A percentile compares a stretch with the other conserved stretches of the same genome.
Evolutionary conservation across 805 yeast species (phyloP).

Genomic region (Lipomyces starkeyi): DNA sequence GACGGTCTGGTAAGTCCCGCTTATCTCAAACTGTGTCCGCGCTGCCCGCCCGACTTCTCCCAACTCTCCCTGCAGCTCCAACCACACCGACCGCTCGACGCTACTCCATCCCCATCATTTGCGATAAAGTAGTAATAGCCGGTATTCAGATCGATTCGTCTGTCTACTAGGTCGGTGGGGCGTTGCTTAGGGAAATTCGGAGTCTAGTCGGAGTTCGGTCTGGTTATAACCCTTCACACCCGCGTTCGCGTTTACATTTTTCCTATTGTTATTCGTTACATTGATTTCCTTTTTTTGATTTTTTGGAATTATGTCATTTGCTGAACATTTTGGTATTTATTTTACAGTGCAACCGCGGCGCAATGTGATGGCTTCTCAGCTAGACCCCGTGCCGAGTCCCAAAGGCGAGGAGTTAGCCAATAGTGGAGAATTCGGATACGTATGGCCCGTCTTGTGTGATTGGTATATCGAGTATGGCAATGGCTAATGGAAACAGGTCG

Average conservation of each 20-base stretch:
- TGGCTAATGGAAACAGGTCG: conserved; percentile 17
- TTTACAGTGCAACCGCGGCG: conserved; percentile 33
- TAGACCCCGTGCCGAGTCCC: conserved; percentile 34
- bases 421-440: conserved; percentile 36
- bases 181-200: not conserved
- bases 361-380: conserved; percentile 8
- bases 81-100: conserved; percentile 1
- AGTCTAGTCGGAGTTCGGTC: not conserved
- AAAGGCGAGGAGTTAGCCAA: conserved; percentile 31
- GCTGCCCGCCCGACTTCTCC: not conserved
- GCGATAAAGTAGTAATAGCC: conserved; percentile 4
- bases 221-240: not conserved
- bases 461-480: not conserved
- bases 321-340: conserved; percentile 25
- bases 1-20: conserved; percentile 7
- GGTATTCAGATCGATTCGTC: not conserved
- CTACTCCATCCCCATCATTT: conserved; percentile 2
- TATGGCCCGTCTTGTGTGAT: conserved; percentile 8
- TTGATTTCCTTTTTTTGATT: not conserved
- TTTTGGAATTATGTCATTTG: conserved; percentile 23
- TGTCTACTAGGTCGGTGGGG: not conserved
- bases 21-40: not conserved
- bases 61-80: not conserved
- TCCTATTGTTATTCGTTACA: not conserved
- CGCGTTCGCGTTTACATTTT: not conserved